Conservation (phyloP, 331 rosid genomes). For the Acacia concinna region DNA sequence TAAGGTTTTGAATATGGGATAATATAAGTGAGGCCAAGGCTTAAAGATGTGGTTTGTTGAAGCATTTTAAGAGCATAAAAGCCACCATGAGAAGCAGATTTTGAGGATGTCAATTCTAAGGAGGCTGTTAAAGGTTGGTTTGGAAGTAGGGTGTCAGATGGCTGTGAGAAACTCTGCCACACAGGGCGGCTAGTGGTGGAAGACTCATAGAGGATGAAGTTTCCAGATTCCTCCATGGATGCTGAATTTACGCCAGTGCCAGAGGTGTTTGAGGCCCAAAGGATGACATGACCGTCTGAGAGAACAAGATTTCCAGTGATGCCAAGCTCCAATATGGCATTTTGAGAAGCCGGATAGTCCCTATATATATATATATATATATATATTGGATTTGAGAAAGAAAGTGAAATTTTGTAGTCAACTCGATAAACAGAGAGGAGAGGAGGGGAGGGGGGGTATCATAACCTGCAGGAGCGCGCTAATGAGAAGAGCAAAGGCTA, state of each 20-base stretch:
- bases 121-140: conserved; percentile 62
- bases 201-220: conserved; percentile 44
- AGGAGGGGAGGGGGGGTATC: too few relatives aligned
- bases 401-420: conserved; percentile 42
- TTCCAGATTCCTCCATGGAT: conserved; percentile 57
- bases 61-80: conserved; percentile 48
- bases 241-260: conserved; percentile 41
- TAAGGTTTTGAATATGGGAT: conserved; percentile 45
- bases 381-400: conserved; percentile 39
- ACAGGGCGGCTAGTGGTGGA: conserved; percentile 30
- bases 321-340: conserved; percentile 61
- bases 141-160: conserved; percentile 71
- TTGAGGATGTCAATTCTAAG: conserved; percentile 50
- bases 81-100: conserved; percentile 49
- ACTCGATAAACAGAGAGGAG: neutral
- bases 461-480: conserved; percentile 47
- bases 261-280: conserved; percentile 66
- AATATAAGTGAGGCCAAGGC: conserved; percentile 56
- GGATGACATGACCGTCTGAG: conserved; percentile 35
- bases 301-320: conserved; percentile 60
- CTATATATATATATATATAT: too few relatives aligned
- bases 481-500: conserved; percentile 39
- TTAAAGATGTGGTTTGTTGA: conserved; percentile 45
- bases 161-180: conserved; percentile 72
- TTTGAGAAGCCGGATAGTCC: conserved; percentile 48